Conservation (phyloP, 192 early-diverging fungal genomes). For the Backusella westeae region DNA sequence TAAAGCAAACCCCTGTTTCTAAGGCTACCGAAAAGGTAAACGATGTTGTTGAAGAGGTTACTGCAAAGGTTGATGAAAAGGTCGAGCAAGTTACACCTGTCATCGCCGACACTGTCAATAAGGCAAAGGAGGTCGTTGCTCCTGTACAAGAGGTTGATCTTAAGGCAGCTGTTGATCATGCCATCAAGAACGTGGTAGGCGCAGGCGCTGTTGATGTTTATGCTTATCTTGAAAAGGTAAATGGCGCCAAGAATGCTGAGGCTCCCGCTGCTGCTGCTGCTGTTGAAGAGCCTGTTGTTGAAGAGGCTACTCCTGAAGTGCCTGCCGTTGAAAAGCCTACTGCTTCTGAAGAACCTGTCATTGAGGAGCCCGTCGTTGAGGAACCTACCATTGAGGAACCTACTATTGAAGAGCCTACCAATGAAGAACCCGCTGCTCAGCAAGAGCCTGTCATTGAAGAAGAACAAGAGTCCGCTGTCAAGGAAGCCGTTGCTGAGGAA, state of each 20-base stretch:
- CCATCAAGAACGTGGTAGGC: not conserved
- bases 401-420: not conserved
- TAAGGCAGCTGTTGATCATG: not conserved
- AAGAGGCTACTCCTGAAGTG: not conserved
- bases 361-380: too few species aligned
- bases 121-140: not conserved
- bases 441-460: not conserved
- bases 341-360: too few species aligned
- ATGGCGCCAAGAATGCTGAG: not conserved
- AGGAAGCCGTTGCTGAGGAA: not conserved
- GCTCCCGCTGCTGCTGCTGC: not conserved
- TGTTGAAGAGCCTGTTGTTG: not conserved
- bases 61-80: not conserved
- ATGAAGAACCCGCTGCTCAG: not conserved
- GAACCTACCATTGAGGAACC: too few species aligned
- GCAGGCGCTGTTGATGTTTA: not conserved
- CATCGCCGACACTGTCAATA: not conserved
- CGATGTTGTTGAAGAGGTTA: not conserved
- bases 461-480: not conserved
- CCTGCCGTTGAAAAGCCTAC: not conserved
- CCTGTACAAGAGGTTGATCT: not conserved
- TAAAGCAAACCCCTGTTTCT: not conserved
- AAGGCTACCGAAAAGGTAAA: not conserved
- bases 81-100: not conserved
- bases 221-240: constrained; percentile 1